Base-by-base conservation (phyloP, 495 filamentous ascomycete species). In the Podospora australis region DNA sequence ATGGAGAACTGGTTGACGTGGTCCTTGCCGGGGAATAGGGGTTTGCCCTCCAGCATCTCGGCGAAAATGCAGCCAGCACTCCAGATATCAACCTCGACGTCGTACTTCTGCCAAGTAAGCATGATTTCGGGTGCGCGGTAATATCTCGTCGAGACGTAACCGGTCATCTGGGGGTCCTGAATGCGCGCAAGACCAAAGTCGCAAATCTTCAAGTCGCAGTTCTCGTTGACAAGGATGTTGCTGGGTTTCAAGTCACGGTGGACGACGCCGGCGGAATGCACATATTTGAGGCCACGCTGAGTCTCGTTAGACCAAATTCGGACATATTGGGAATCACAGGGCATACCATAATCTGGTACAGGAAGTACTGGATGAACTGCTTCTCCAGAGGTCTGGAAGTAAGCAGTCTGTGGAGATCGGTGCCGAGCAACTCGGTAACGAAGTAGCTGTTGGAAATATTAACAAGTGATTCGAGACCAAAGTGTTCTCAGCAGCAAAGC, bases 51-150 rank as follows among this genome's bases (percentile, higher is more conserved):
- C 52, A 98, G 73, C 92, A 98, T 98, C 69, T 98, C 92, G 39
- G 92, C 92, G 62, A 98, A 98, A 59, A 98, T 98, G 70, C 92
- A 98, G 46, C 91, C 92, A 8, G 94, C 91, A 62, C 91, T 96
- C 92, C 92, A 98, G 60, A 98, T 96, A 67, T 98, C 92, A 42
- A 98, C 92, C 73, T 97, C 94, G 36, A 96, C 88, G 59, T 98
- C 92, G 70, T 98, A 98, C 71, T 97, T 98, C 68, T 98, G 92
- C 92, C 92, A 98, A 36, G 92, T 98, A 59, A 98, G 88, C 92
- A 98, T 98, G 64, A 98, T 98, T 70, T 98, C 92, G 13, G 92
- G 92, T 4, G 92, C 92, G 41, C 92, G 85, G 73, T 98, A 98
- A 76, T 98, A 98, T 72, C 92, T 78, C 43, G 92, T 98, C 40